These are phyloP conservation scores for Taiwanofungus camphoratus DNA, from an alignment of 1,284 basidiomycete genomes.

Conservation along the genomic window DNA sequence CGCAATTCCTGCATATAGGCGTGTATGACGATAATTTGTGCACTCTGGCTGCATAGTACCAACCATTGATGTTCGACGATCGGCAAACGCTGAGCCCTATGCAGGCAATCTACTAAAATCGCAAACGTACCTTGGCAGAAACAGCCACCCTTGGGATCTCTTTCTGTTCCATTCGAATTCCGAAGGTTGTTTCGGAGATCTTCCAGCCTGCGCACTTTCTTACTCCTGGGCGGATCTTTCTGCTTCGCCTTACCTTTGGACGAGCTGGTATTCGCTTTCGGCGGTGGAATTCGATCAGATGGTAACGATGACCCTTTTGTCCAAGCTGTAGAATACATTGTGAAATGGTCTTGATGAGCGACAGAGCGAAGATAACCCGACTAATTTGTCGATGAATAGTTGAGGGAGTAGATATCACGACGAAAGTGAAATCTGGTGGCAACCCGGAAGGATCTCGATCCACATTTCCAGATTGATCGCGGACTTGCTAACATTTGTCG, in stretches of 20 bases:
- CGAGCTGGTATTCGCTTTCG: conserved; percentile 10
- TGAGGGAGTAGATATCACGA: too few relatives aligned
- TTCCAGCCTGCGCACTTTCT: conserved; percentile 26
- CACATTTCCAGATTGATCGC: too few relatives aligned
- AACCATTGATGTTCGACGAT: too few relatives aligned
- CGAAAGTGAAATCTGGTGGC: too few relatives aligned
- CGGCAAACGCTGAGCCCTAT: too few relatives aligned
- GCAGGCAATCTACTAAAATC: too few relatives aligned
- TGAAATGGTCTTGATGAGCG: too few relatives aligned
- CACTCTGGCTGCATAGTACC: conserved; percentile 40
- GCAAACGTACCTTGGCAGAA: conserved; percentile 61
- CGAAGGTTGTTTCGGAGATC: conserved; percentile 23
- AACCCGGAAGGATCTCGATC: too few relatives aligned
- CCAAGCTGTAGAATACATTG: conserved; percentile 23
- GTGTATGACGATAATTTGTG: conserved; percentile 52
- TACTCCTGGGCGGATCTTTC: conserved; percentile 23
- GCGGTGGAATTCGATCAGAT: conserved; percentile 24
- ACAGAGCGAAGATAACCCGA: too few relatives aligned
- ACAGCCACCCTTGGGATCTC: conserved; percentile 56
- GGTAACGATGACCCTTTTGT: conserved; percentile 20
- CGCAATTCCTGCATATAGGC: conserved; percentile 53
- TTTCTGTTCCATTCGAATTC: conserved; percentile 25
- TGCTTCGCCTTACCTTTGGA: conserved; percentile 20
- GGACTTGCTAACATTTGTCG: too few relatives aligned
- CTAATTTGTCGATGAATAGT: too few relatives aligned